Percentiles rank a stretch among this genome's conserved stretches.
Evolutionary conservation across 805 yeast genomes (phyloP).

Genomic region (Saccharomycopsis babjevae): DNA sequence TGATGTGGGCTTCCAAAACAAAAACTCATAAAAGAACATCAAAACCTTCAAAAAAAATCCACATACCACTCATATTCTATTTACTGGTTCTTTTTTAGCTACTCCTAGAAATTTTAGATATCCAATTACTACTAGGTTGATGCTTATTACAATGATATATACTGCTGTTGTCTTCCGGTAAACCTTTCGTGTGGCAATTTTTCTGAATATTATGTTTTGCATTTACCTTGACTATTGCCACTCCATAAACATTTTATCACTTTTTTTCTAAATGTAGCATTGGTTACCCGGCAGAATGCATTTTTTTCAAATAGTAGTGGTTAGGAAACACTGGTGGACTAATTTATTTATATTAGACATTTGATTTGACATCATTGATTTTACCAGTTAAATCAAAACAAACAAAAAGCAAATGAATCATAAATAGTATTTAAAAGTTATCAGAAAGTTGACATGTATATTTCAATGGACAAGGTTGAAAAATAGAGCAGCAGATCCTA

Average conservation of each 20-base stretch:
- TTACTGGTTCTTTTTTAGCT: too few species aligned
- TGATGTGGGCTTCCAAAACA: too few species aligned
- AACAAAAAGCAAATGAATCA: too few species aligned
- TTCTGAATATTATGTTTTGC: not conserved
- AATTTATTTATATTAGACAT: not conserved
- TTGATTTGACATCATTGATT: not conserved
- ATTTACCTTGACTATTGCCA: not conserved
- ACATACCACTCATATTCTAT: not conserved
- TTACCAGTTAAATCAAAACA: not conserved
- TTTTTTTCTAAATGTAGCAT: not conserved
- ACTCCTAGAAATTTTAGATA: too few species aligned
- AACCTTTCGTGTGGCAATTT: not conserved
- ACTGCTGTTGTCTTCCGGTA: too few species aligned
- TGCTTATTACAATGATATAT: too few species aligned
- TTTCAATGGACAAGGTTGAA: too few species aligned
- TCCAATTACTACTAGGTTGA: too few species aligned
- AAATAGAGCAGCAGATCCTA: too few species aligned
- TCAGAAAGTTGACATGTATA: too few species aligned
- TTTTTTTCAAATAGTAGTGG: not conserved
- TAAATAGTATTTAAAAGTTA: too few species aligned
- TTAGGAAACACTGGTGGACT: not conserved
- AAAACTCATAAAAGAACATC: too few species aligned
- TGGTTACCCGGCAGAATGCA: not conserved
- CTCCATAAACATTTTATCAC: not conserved
- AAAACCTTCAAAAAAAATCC: not conserved